Percentiles rank a stretch among this genome's conserved stretches.
These are phyloP conservation scores for Microsporum ferrugineum DNA, from an alignment of 2,329 filamentous ascomycete species.

Conservation along the genomic window DNA sequence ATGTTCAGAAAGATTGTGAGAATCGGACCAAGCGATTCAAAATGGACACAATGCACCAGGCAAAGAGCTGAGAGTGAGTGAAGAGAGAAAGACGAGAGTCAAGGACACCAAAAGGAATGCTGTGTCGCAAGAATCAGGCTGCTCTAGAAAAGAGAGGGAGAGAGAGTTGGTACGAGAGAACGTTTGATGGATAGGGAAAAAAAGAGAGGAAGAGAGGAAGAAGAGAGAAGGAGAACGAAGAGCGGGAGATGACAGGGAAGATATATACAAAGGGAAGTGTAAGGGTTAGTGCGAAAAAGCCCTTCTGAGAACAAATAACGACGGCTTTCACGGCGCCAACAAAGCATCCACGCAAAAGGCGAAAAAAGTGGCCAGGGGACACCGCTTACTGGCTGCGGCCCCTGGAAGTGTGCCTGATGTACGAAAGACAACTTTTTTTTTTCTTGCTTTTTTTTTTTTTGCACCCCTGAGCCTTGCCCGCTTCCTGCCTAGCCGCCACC, in stretches of 20 bases:
- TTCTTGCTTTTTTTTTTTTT: neutral
- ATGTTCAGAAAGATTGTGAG: neutral
- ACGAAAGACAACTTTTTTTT: neutral
- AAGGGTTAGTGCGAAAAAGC: neutral
- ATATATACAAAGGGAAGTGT: neutral
- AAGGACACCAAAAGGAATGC: constrained; percentile 11
- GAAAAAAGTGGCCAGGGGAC: neutral
- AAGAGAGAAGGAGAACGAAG: neutral
- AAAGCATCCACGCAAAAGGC: neutral
- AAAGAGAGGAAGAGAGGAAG: neutral
- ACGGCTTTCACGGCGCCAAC: neutral
- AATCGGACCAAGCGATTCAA: constrained; percentile 12
- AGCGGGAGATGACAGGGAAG: neutral
- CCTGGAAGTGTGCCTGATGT: neutral
- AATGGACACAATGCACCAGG: neutral
- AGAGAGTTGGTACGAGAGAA: neutral
- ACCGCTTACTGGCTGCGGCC: neutral
- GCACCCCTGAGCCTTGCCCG: neutral
- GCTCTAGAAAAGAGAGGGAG: neutral
- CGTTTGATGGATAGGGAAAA: constrained; percentile 4
- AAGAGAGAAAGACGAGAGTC: neutral
- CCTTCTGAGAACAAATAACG: neutral
- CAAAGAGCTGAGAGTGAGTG: neutral
- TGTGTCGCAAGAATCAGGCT: constrained; percentile 5
- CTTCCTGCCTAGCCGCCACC: neutral